These are phyloP conservation scores for Zymoseptoria tritici DNA, from an alignment of 2,329 filamentous ascomycete genomes.

Conservation along the genomic window DNA sequence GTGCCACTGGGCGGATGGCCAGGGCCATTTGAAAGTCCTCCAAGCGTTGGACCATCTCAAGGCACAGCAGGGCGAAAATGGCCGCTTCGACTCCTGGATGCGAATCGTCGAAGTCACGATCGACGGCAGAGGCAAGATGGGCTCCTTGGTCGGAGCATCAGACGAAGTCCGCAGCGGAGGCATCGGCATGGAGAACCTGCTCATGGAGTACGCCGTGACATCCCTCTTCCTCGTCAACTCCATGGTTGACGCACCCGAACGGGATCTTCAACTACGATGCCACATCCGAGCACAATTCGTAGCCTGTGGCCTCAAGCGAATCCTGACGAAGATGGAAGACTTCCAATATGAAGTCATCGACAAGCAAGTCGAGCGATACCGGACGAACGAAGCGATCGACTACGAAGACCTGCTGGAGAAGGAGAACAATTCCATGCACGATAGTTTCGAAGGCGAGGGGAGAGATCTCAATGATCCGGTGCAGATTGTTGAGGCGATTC, in stretches of 20 bases:
- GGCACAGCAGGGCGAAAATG: conserved; percentile 78
- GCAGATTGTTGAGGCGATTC: conserved; percentile 91
- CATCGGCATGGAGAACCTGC: conserved; percentile 95
- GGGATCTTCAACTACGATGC: conserved; percentile 81
- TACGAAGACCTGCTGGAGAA: conserved; percentile 94
- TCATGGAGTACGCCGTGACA: conserved; percentile 98
- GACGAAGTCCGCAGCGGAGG: conserved; percentile 93
- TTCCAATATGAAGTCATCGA: conserved; percentile 98
- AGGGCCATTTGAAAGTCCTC: conserved; percentile 88
- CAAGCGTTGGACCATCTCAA: conserved; percentile 91
- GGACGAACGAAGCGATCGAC: conserved; percentile 91
- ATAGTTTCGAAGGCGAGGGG: conserved; percentile 74
- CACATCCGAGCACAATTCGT: conserved; percentile 95
- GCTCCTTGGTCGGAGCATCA: conserved; percentile 90
- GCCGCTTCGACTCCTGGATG: conserved; percentile 97
- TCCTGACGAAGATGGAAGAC: conserved; percentile 91
- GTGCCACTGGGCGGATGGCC: conserved; percentile 84
- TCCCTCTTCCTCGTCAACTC: conserved; percentile 94
- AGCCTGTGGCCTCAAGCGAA: conserved; percentile 88
- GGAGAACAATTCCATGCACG: conserved; percentile 84
- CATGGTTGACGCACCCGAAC: conserved; percentile 84
- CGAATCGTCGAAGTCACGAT: conserved; percentile 94
- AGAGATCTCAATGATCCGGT: conserved; percentile 88
- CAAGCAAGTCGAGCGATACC: conserved; percentile 93
- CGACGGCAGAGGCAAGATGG: conserved; percentile 97